These are phyloP conservation scores for Colletotrichum ledebouriae DNA, from an alignment of 2,329 filamentous ascomycete genomes.

Conservation along the genomic window DNA sequence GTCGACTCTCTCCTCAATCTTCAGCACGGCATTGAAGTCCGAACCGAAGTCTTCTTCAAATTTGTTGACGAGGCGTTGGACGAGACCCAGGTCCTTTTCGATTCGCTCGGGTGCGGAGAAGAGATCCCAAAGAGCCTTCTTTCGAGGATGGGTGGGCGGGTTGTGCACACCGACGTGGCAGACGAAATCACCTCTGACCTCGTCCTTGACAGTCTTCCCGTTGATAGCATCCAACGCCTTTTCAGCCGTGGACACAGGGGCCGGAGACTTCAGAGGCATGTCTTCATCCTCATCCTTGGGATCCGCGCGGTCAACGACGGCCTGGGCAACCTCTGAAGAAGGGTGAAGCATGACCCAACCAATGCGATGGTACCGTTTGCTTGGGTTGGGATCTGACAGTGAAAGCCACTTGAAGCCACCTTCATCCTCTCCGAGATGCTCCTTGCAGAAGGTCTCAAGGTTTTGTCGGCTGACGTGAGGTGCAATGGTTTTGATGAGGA, in stretches of 20 bases:
- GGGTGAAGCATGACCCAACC: conserved; percentile 98
- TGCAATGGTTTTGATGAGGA: conserved; percentile 98
- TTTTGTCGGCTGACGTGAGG: conserved; percentile 95
- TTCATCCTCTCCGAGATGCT: conserved; percentile 90
- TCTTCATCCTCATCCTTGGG: conserved; percentile 77
- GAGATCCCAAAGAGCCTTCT: conserved; percentile 96
- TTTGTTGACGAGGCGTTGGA: conserved; percentile 84
- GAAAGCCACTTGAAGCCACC: conserved; percentile 97
- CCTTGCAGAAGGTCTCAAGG: conserved; percentile 93
- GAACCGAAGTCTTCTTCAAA: conserved; percentile 87
- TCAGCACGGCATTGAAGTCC: conserved; percentile 80
- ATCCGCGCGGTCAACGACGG: conserved; percentile 78
- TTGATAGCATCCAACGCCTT: conserved; percentile 95
- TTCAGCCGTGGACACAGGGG: conserved; percentile 75
- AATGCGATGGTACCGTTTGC: conserved; percentile 97
- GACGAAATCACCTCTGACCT: conserved; percentile 93
- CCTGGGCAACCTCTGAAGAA: conserved; percentile 69
- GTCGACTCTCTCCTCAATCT: conserved; percentile 89
- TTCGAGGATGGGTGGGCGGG: conserved; percentile 85
- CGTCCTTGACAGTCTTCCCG: conserved; percentile 96
- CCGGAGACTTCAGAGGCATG: conserved; percentile 65
- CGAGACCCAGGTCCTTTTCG: conserved; percentile 88
- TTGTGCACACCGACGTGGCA: conserved; percentile 98
- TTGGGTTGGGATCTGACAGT: conserved; percentile 94
- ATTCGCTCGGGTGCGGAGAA: conserved; percentile 96